A percentile compares a stretch with the other conserved stretches of the same genome.
phyloP scores from a whole-genome alignment of 148 eudicot species.

The Amaranthus hypochondriacus region DNA sequence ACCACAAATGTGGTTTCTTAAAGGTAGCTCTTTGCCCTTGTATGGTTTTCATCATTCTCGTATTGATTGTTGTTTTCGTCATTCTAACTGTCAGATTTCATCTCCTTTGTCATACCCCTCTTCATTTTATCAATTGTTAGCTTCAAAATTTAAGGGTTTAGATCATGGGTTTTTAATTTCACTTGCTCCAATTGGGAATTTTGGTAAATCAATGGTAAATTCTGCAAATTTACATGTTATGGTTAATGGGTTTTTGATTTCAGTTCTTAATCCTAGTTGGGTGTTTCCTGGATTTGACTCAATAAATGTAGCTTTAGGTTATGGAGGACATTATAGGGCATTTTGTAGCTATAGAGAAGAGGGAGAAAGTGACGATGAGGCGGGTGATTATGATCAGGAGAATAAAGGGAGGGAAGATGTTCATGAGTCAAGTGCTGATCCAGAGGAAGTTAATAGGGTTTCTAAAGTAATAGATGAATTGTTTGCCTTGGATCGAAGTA shows the following conservation, averaged over 20 bases:
- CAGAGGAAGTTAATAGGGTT: constrained; percentile 62
- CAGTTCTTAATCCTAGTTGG: neutral
- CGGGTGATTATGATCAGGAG: constrained; percentile 22
- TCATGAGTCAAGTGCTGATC: constrained; percentile 42
- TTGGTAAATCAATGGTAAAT: constrained; percentile 12
- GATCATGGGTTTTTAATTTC: constrained; percentile 20
- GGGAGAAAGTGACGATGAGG: constrained; percentile 21
- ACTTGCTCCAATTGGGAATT: neutral
- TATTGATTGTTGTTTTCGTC: constrained; percentile 51
- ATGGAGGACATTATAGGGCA: constrained; percentile 30
- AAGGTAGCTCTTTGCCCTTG: constrained; percentile 71
- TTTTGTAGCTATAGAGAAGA: constrained; percentile 27
- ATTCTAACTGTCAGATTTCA: constrained; percentile 37
- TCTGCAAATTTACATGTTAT: constrained; percentile 4
- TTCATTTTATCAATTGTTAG: constrained; percentile 38
- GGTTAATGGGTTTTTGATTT: constrained; percentile 14
- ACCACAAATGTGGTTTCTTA: constrained; percentile 21
- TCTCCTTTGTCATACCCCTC: constrained; percentile 18
- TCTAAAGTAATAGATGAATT: constrained; percentile 74
- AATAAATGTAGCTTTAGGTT: constrained; percentile 10
- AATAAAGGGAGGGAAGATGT: constrained; percentile 18
- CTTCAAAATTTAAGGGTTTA: neutral
- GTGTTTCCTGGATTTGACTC: constrained; percentile 9
- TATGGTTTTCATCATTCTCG: constrained; percentile 45
- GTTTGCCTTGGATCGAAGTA: constrained; percentile 75